A percentile compares a stretch with the other conserved stretches of the same genome.
These are phyloP conservation scores for Aspergillus asperescens DNA, from an alignment of 495 filamentous ascomycete genomes.

Conservation along the genomic window DNA sequence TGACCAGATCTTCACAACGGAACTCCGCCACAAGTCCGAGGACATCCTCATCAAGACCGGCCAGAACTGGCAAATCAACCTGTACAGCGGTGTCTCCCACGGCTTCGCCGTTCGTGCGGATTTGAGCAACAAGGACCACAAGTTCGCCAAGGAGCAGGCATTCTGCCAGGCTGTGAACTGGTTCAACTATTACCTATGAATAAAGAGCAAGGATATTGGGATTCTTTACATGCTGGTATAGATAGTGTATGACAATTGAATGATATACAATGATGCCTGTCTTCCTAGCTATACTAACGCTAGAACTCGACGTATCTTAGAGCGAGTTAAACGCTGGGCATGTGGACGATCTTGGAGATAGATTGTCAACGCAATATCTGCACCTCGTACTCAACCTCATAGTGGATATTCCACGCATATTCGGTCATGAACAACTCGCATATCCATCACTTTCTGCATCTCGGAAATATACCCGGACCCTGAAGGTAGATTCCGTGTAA, in stretches of 20 bases:
- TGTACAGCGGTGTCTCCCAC: constrained; percentile 70
- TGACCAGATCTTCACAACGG: constrained; percentile 70
- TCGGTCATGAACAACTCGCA: neutral
- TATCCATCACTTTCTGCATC: neutral
- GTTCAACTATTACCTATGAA: constrained; percentile 62
- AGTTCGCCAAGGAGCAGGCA: constrained; percentile 81
- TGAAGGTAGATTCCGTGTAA: neutral
- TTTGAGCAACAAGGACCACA: constrained; percentile 51
- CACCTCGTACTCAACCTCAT: too few relatives aligned
- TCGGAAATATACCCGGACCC: neutral
- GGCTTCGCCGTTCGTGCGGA: constrained; percentile 77
- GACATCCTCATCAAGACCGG: constrained; percentile 55
- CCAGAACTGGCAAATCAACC: constrained; percentile 72
- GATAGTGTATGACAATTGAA: too few relatives aligned
- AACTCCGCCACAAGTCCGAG: constrained; percentile 62
- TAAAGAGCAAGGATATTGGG: too few relatives aligned
- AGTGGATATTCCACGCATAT: too few relatives aligned
- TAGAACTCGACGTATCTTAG: too few relatives aligned
- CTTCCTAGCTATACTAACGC: too few relatives aligned
- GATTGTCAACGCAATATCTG: too few relatives aligned
- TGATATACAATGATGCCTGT: too few relatives aligned
- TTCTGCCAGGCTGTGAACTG: constrained; percentile 75
- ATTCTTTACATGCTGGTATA: too few relatives aligned
- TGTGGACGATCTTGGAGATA: too few relatives aligned
- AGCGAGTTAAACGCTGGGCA: too few relatives aligned